Base-by-base conservation (phyloP, 441 rosid genomes). In the Capsella rubella region DNA sequence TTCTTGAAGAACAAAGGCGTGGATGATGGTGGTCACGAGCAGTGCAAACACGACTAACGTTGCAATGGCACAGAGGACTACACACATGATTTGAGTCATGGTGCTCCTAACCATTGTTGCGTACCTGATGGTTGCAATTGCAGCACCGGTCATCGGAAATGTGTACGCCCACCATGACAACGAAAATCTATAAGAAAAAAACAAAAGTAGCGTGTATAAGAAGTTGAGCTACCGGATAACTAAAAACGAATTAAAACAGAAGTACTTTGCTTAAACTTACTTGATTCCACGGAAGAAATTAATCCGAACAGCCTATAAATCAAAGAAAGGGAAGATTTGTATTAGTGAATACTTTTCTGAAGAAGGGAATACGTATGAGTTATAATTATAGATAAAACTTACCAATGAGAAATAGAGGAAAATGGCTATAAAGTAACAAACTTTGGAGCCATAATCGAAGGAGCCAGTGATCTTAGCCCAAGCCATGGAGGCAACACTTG, bases 141-240 rank as follows among this genome's bases (percentile, higher is more conserved):
- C 92, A 1, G 94, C 96, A 28, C 96, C 89, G 0, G 98, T 95
- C 97, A 95, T 92, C 0, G 99, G 96, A 73, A 95, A 95, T 5
- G 98, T 95, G 78, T 92, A 91, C 0, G 98, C 97, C 98, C 99
- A 95, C 97, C 97, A 92, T 53, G 98, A 89, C 79, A 88, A 75
- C 3, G 98, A 95, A 77, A 95, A 92, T 82, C 92, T 92, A 42
- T 12, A 59, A 12, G 68, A 35, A 21, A 21, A 16, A 64, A 57
- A 29, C 35, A 47, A 27, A 16, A 12, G 51, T 25, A n/a, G 12
- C 16, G 21, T 51, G 15, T 12, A 5, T 2, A 40, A 31, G 43
- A 42, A 60, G 60, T 49, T 71, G 15, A n/a, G 39, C 15, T 9
- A 35, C 42, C 3, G 5, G 6, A 49, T 27, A 25, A 27, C 15